Evolutionary conservation across 2,329 filamentous ascomycete genomes (phyloP).

Genomic region (Clonostachys rhizophaga): DNA sequence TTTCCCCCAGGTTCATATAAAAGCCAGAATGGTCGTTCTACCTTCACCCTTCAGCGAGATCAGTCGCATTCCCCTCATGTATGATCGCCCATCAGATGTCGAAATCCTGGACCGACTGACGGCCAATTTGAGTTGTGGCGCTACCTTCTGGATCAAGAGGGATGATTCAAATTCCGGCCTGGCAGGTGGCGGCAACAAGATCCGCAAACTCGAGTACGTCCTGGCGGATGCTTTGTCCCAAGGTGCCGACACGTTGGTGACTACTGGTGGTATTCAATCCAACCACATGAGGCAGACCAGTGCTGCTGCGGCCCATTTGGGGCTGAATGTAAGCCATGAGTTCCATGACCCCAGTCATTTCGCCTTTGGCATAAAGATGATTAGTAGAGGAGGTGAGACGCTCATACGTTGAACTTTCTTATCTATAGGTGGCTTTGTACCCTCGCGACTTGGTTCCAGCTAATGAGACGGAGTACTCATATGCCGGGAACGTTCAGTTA

Average conservation of each 20-base stretch:
- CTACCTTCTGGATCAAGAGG: conserved; percentile 6
- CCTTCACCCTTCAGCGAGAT: conserved; percentile 6
- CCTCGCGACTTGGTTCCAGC: conserved; percentile 1
- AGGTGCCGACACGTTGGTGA: conserved; percentile 20
- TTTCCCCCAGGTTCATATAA: too few relatives aligned
- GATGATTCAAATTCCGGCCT: conserved; percentile 18
- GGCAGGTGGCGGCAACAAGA: conserved; percentile 28
- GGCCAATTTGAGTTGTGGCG: not conserved
- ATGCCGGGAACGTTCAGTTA: conserved; percentile 10
- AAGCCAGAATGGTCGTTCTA: conserved; percentile 3
- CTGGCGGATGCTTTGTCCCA: conserved; percentile 20
- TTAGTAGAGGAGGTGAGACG: not conserved
- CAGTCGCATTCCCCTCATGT: conserved; percentile 5
- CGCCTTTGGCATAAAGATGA: not conserved
- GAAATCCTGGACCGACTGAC: conserved; percentile 4
- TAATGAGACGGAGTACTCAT: conserved; percentile 2
- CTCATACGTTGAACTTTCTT: not conserved
- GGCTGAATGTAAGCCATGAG: conserved; percentile 9
- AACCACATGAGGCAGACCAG: conserved; percentile 28
- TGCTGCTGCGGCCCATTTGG: conserved; percentile 20
- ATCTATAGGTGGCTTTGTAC: conserved; percentile 2
- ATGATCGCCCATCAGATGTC: conserved; percentile 3
- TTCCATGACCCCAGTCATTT: conserved; percentile 4
- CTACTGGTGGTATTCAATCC: conserved; percentile 24
- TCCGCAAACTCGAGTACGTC: conserved; percentile 28